Percentiles rank a stretch among this genome's conserved stretches.
These are phyloP conservation scores for Corymbia calophylla DNA, from an alignment of 441 rosid genomes.

Conservation along the genomic window DNA sequence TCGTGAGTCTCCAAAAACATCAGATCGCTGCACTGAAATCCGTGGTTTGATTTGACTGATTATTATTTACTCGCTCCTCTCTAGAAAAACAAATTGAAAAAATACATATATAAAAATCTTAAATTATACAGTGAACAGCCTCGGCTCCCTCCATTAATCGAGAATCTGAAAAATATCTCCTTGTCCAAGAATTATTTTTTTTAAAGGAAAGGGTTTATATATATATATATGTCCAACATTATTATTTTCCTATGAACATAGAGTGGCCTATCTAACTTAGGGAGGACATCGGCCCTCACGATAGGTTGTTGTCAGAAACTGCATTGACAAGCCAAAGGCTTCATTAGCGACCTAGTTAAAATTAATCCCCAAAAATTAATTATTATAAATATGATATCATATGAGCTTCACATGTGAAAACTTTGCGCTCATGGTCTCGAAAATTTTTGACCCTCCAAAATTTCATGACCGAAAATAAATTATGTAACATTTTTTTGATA, in stretches of 20 bases:
- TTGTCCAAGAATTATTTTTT: background rate
- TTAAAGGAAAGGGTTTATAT: background rate
- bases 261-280: background rate
- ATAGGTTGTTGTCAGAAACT: background rate
- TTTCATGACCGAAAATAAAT: background rate
- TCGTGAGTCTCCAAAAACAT: background rate
- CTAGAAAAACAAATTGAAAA: background rate
- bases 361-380: background rate
- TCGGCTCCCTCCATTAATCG: background rate
- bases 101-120: background rate
- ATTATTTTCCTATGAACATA: background rate
- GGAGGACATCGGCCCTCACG: background rate
- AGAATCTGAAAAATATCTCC: background rate
- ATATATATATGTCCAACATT: background rate
- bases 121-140: background rate
- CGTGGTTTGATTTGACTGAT: constrained; percentile 20
- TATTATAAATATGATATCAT: no score
- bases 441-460: background rate
- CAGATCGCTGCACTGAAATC: constrained; percentile 1
- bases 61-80: background rate
- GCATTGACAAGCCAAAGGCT: background rate
- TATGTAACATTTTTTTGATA: background rate
- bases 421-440: background rate
- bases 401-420: background rate
- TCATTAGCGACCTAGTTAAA: background rate